Evolutionary conservation across 2,329 filamentous ascomycete species (phyloP).

Genomic region (Scedosporium aurantiacum): DNA sequence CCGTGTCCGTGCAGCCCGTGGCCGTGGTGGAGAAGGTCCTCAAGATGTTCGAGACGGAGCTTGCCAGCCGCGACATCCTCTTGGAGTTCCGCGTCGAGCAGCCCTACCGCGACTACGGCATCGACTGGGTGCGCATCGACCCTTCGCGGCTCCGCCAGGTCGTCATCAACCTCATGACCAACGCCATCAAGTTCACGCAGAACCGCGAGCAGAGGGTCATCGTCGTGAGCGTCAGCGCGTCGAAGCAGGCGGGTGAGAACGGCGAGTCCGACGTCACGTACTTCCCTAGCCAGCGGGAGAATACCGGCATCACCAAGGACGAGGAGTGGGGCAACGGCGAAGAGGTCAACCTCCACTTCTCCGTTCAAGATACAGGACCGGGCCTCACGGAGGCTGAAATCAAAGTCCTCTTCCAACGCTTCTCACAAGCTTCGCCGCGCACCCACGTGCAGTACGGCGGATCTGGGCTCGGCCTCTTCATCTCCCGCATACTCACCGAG

Average conservation of each 20-base stretch:
- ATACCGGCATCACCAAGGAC: slow-evolving; percentile 35
- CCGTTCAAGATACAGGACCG: slow-evolving; percentile 62
- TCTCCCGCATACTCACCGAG: slow-evolving; percentile 64
- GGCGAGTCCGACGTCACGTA: slow-evolving; percentile 16
- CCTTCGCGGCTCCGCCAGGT: slow-evolving; percentile 65
- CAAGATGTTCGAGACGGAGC: slow-evolving; percentile 71
- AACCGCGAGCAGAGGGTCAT: slow-evolving; percentile 49
- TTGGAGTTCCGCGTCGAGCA: slow-evolving; percentile 59
- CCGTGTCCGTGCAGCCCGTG: slow-evolving; percentile 57
- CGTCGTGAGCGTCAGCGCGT: slow-evolving; percentile 53
- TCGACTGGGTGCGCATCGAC: slow-evolving; percentile 66
- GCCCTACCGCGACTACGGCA: slow-evolving; percentile 50
- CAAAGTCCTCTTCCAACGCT: slow-evolving; percentile 56
- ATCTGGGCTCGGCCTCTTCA: slow-evolving; percentile 62
- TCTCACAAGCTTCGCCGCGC: slow-evolving; percentile 56
- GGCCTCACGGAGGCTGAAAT: slow-evolving; percentile 53
- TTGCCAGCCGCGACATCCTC: slow-evolving; percentile 60
- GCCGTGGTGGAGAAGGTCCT: slow-evolving; percentile 57
- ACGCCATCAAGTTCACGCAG: slow-evolving; percentile 55
- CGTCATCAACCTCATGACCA: slow-evolving; percentile 64
- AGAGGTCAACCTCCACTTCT: slow-evolving; percentile 60
- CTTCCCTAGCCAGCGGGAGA: slow-evolving; percentile 7
- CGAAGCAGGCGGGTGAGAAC: slow-evolving; percentile 35
- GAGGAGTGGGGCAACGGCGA: slow-evolving; percentile 63
- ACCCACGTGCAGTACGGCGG: slow-evolving; percentile 66